Evolutionary conservation across 805 yeast genomes (phyloP).

Genomic region (Ogataea paraovalis): DNA sequence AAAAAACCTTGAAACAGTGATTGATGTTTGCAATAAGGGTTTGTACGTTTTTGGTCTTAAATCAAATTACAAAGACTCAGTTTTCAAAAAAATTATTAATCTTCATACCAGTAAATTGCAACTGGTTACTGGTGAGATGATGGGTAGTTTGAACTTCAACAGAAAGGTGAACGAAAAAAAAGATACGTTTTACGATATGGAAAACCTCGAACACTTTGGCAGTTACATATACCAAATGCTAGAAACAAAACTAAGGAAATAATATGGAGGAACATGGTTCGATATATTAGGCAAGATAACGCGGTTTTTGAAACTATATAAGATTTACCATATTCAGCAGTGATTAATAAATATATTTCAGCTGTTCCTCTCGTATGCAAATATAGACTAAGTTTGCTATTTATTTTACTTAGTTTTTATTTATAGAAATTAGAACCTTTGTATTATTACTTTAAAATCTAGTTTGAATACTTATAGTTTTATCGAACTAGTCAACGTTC

Average conservation of each 20-base stretch:
- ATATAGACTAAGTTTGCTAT: too few relatives aligned
- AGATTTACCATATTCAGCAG: too few relatives aligned
- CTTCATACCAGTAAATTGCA: conserved; percentile 7
- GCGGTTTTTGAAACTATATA: too few relatives aligned
- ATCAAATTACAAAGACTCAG: conserved; percentile 2
- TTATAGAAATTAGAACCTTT: too few relatives aligned
- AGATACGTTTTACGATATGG: conserved; percentile 11
- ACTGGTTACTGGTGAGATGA: conserved; percentile 9
- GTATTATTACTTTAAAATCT: too few relatives aligned
- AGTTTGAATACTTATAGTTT: too few relatives aligned
- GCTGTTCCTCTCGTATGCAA: too few relatives aligned
- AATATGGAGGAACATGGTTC: too few relatives aligned
- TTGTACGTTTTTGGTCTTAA: conserved; percentile 13
- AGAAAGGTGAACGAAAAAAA: conserved; percentile 7
- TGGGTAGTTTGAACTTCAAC: conserved; percentile 12
- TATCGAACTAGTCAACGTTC: too few relatives aligned
- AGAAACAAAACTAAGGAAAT: background rate
- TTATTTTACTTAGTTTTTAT: too few relatives aligned
- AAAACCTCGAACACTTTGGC: conserved; percentile 22
- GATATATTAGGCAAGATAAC: too few relatives aligned
- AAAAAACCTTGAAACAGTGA: background rate
- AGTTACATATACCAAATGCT: conserved; percentile 23
- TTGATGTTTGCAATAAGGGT: conserved; percentile 14
- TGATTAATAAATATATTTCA: too few relatives aligned
- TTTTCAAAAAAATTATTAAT: background rate